Conservation (phyloP, 306 rosid genomes). For the Pachyrhizus erosus region DNA sequence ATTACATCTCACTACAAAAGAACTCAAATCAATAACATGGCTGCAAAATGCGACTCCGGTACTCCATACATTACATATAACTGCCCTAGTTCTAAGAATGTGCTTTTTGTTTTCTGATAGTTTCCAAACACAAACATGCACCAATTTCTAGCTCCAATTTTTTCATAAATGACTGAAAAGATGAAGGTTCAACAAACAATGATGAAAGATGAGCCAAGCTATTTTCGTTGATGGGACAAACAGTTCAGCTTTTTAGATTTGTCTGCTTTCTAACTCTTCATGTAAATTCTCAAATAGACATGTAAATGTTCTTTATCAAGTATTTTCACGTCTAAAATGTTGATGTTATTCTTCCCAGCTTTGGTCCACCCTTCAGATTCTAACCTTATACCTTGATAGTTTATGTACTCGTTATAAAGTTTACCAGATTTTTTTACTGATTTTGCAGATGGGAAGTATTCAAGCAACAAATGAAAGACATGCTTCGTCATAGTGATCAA, state of each 20-base stretch:
- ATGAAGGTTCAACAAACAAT: neutral
- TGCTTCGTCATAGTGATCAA: slow-evolving; percentile 83
- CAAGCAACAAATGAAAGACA: slow-evolving; percentile 71
- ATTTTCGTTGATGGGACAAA: neutral
- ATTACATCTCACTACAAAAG: neutral
- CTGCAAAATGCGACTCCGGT: neutral
- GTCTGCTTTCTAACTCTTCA: neutral
- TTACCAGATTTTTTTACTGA: neutral
- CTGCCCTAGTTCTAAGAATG: neutral
- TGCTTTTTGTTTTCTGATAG: neutral
- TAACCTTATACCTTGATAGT: neutral
- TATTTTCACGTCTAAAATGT: neutral
- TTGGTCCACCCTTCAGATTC: neutral
- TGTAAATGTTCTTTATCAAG: neutral
- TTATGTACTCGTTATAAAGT: neutral
- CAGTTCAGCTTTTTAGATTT: neutral
- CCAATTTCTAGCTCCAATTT: neutral
- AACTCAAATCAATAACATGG: neutral
- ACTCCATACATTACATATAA: slow-evolving; percentile 12
- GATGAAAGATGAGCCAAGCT: slow-evolving; percentile 1
- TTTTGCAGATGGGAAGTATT: slow-evolving; percentile 76
- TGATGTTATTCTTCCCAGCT: neutral
- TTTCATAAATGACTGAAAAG: neutral
- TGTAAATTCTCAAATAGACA: neutral
- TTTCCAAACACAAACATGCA: neutral